Conservation (phyloP, 208 protist species). For the Trichomonas gallinae region DNA sequence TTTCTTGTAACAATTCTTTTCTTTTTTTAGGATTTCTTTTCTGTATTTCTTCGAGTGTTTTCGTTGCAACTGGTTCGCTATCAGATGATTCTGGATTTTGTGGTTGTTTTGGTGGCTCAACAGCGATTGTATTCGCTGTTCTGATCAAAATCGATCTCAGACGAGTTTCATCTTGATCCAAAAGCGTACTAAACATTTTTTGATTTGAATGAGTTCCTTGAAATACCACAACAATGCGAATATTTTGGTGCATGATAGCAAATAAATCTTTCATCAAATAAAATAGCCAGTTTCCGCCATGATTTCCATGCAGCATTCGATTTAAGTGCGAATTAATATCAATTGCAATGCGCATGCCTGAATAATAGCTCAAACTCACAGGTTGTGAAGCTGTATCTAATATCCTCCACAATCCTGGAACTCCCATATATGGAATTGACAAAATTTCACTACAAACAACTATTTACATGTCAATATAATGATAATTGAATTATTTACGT, state of each 20-base stretch:
- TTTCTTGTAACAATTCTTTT: not conserved
- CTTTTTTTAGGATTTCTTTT: not conserved
- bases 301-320: not conserved
- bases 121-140: not conserved
- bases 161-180: not conserved
- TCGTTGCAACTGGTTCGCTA: not conserved
- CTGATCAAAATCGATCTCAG: not conserved
- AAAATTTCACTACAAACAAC: too few relatives aligned
- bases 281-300: not conserved
- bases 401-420: conserved; percentile 12
- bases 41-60: not conserved
- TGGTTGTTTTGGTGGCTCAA: not conserved
- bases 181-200: not conserved
- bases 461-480: too few relatives aligned
- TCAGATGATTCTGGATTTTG: not conserved
- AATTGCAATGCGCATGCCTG: not conserved
- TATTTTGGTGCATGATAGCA: not conserved
- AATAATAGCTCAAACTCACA: not conserved
- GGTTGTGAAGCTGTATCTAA: not conserved
- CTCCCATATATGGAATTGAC: not conserved
- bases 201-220: not conserved
- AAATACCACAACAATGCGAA: not conserved
- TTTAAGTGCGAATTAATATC: conserved; percentile 8
- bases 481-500: too few relatives aligned
- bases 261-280: not conserved